phyloP scores from a whole-genome alignment of 2,329 filamentous ascomycete species.

The Aspergillus clavatus region DNA sequence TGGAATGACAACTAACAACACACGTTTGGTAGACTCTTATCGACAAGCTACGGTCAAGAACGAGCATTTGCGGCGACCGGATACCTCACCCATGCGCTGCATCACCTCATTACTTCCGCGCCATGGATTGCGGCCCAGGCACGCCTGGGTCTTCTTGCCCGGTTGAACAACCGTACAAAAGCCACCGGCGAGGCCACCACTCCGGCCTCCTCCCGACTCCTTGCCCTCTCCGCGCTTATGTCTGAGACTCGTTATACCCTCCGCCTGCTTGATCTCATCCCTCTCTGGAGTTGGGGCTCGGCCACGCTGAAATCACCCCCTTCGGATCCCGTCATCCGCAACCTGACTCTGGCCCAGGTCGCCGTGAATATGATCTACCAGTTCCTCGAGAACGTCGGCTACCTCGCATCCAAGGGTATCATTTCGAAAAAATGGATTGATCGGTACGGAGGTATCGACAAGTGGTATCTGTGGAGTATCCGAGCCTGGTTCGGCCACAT shows the following conservation, averaged over 20 bases:
- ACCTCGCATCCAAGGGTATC: slow-evolving; percentile 68
- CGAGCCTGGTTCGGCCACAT: slow-evolving; percentile 79
- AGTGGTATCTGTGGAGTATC: slow-evolving; percentile 66
- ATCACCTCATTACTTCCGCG: slow-evolving; percentile 56
- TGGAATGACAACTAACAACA: neutral
- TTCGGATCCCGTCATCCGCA: slow-evolving; percentile 43
- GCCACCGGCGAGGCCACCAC: slow-evolving; percentile 28
- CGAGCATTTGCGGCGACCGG: slow-evolving; percentile 63
- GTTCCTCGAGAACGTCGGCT: slow-evolving; percentile 75
- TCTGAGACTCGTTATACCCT: slow-evolving; percentile 51
- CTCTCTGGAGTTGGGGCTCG: slow-evolving; percentile 75
- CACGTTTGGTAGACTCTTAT: slow-evolving; percentile 58
- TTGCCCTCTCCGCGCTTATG: slow-evolving; percentile 45
- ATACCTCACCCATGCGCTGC: slow-evolving; percentile 61
- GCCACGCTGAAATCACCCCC: slow-evolving; percentile 49
- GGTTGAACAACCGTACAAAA: slow-evolving; percentile 22
- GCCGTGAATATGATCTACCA: slow-evolving; percentile 66
- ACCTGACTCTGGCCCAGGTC: slow-evolving; percentile 65
- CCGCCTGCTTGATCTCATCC: slow-evolving; percentile 60
- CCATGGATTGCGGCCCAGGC: slow-evolving; percentile 36
- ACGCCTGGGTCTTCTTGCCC: slow-evolving; percentile 41
- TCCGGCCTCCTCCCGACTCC: slow-evolving; percentile 40
- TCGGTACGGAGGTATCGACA: slow-evolving; percentile 50
- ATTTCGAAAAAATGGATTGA: slow-evolving; percentile 45
- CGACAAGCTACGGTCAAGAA: slow-evolving; percentile 66